A percentile compares a stretch with the other conserved stretches of the same genome.
phyloP scores from a whole-genome alignment of 1,284 basidiomycete species.

The Calocybe gambosa region DNA sequence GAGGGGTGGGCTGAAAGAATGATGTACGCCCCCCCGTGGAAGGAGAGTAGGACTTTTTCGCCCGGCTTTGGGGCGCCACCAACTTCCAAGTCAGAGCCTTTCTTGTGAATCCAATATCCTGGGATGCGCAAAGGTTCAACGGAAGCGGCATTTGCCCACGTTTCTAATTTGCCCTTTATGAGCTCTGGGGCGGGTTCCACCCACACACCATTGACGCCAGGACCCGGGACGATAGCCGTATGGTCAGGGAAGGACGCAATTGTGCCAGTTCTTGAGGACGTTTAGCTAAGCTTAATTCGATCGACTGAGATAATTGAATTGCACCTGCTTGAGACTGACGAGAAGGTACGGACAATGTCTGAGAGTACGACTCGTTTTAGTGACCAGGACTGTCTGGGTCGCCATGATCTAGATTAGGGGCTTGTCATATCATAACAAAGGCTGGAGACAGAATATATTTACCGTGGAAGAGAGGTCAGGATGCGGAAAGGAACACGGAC shows the following conservation, averaged over 20 bases:
- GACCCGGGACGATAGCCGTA: constrained; percentile 30
- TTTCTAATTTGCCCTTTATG: constrained; percentile 41
- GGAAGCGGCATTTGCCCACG: constrained; percentile 34
- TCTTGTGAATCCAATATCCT: constrained; percentile 52
- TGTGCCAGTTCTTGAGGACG: constrained; percentile 28
- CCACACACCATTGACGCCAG: constrained; percentile 45
- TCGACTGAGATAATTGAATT: neutral
- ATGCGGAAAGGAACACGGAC: no score
- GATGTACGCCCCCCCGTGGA: constrained; percentile 48
- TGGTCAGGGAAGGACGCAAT: constrained; percentile 27
- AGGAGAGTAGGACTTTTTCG: constrained; percentile 45
- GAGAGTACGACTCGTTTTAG: neutral
- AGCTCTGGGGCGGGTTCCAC: constrained; percentile 39
- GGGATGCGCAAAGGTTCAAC: constrained; percentile 41
- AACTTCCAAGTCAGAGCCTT: constrained; percentile 27
- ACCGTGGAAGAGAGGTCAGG: no score
- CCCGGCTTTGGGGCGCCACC: constrained; percentile 33
- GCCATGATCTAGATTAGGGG: no score
- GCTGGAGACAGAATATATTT: no score
- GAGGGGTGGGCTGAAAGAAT: constrained; percentile 38
- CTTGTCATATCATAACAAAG: no score
- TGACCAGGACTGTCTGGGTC: no score
- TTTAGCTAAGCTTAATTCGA: neutral
- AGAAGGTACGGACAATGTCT: neutral
- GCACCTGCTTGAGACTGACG: neutral